Evolutionary conservation across 805 yeast genomes (phyloP), one percentile per base, ranked within the genome.

Genomic region (Wickerhamomyces subpelliculosus): DNA sequence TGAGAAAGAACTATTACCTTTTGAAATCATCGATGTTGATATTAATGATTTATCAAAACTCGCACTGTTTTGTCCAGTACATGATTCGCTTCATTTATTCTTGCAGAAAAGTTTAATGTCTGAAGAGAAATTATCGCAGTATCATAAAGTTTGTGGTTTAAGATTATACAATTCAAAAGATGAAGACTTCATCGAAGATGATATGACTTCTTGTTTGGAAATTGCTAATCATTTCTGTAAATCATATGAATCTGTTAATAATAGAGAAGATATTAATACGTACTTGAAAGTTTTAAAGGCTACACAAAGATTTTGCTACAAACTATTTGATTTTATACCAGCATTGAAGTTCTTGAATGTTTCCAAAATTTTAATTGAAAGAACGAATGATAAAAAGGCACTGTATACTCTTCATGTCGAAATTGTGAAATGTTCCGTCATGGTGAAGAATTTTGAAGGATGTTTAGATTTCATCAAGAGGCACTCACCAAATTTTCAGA

Each of bases 261-360:
- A 35, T n/a, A 9, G 46, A 2, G 64, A 61, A 5, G 78, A 73
- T 27, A 38, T 41, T 17, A 53, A 54, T 6, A 56, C 54, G 1
- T 73, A 67, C 38, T 42, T 62, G 13, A 62, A 61, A 3, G 65
- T 69, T 6, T 48, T 72, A 29, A 55, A 64, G 4, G 55, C 58
- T 17, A 74, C 77, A 1, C 75, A 75, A 2, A 57, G 59, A 36
- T 57, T 57, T 39, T 72, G 75, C 1, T 64, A 67, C 33, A 63
- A 65, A 10, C 62, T 67, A 10, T 68, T 63, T 34, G 73, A 70
- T 44, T 60, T 65, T 40, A 54, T 51, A 21, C 50, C 64, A 30
- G 68, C 77, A 0, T 53, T 70, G 24, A 43, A 49, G n/a, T 70
- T 62, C 40, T 66, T 70, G 32, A 52, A 55, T 17, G 55, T 60